A percentile compares a stretch with the other conserved stretches of the same genome.
These are phyloP conservation scores for Paramecium biaurelia DNA, from an alignment of 73 alveolate genomes.

Conservation along the genomic window DNA sequence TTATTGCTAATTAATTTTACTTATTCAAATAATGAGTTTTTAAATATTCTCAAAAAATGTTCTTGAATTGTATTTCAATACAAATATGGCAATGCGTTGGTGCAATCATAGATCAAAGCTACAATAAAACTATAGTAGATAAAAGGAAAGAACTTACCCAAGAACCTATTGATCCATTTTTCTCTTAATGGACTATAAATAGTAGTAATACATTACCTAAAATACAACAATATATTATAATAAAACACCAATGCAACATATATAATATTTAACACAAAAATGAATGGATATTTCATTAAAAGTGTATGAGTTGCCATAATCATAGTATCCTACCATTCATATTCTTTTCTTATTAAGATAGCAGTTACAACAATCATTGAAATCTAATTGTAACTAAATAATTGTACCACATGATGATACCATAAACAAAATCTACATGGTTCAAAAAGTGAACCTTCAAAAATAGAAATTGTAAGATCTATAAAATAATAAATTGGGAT, in stretches of 20 bases:
- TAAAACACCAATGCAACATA: slow-evolving; percentile 24
- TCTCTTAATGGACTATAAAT: neutral
- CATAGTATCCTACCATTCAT: slow-evolving; percentile 10
- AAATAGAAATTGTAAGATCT: neutral
- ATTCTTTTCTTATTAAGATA: neutral
- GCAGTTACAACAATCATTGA: neutral
- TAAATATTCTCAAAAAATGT: neutral
- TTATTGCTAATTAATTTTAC: neutral
- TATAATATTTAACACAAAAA: slow-evolving; percentile 4
- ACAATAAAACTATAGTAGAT: neutral
- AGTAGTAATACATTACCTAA: neutral
- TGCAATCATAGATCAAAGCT: neutral
- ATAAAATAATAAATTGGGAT: neutral
- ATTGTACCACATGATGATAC: neutral
- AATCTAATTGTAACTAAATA: neutral
- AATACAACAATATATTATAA: neutral
- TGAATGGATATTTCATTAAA: neutral
- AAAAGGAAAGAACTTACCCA: slow-evolving; percentile 21
- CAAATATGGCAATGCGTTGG: neutral
- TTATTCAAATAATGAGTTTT: neutral
- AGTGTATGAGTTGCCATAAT: slow-evolving; percentile 17
- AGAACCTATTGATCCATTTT: slow-evolving; percentile 10
- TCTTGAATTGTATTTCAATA: neutral
- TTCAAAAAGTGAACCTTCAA: slow-evolving; percentile 1
- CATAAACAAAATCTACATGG: neutral